These are phyloP conservation scores for Dothiorella sarmentorum DNA, from an alignment of 2,329 filamentous ascomycete genomes.

Conservation along the genomic window DNA sequence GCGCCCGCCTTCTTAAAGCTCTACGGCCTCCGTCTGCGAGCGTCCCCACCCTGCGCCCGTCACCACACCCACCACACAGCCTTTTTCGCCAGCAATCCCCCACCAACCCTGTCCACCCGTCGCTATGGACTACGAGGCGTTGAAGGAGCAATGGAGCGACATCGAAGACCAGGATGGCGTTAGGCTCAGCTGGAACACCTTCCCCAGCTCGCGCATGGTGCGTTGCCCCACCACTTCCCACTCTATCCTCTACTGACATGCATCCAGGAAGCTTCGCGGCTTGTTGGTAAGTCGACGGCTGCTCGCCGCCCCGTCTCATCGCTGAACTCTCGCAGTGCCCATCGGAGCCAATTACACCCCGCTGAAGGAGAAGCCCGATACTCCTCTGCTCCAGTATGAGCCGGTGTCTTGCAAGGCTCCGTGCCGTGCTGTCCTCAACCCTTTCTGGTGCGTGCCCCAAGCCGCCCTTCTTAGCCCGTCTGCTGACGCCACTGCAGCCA, in stretches of 20 bases:
- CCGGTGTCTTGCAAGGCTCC: conserved; percentile 95
- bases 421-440: conserved; percentile 92
- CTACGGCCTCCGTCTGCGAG: conserved; percentile 3
- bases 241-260: conserved; percentile 13
- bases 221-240: conserved; percentile 8
- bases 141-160: conserved; percentile 96
- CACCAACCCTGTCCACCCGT: conserved; percentile 10
- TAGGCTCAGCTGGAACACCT: conserved; percentile 96
- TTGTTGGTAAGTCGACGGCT: conserved; percentile 54
- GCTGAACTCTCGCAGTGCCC: conserved; percentile 57
- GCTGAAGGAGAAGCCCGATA: conserved; percentile 88
- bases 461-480: conserved; percentile 19
- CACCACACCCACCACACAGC: background rate
- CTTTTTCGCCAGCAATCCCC: background rate
- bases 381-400: conserved; percentile 88
- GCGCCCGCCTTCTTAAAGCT: conserved; percentile 2
- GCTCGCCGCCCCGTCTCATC: conserved; percentile 5
- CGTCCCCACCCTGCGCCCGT: background rate
- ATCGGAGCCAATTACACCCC: conserved; percentile 96
- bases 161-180: conserved; percentile 96
- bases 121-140: conserved; percentile 83
- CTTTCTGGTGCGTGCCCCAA: conserved; percentile 72
- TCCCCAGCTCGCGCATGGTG: conserved; percentile 94
- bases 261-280: conserved; percentile 81
- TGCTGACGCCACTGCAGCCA: conserved; percentile 51